These are phyloP conservation scores for Phytophthora pinifolia DNA, from an alignment of 352 stramenopile species.

Conservation along the genomic window DNA sequence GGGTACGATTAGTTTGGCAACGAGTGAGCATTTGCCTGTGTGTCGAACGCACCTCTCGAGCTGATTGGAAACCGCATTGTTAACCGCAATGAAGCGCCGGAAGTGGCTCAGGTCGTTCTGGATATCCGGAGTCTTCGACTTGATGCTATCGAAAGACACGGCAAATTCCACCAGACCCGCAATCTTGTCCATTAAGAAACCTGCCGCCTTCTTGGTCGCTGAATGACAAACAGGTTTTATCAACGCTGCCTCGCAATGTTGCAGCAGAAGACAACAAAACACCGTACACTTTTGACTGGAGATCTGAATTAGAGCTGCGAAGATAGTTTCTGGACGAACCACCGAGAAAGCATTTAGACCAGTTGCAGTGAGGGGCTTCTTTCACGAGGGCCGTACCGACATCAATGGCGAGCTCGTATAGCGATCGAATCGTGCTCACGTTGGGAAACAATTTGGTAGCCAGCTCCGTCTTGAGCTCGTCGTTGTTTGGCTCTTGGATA, in stretches of 20 bases:
- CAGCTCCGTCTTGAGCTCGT: constrained; percentile 36
- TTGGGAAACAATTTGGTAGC: constrained; percentile 43
- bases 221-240: not conserved
- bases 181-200: constrained; percentile 51
- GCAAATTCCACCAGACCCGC: constrained; percentile 55
- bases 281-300: constrained; percentile 47
- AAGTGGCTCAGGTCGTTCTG: constrained; percentile 74
- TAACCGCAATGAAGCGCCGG: constrained; percentile 45
- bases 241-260: too few relatives aligned
- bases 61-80: constrained; percentile 39
- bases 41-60: constrained; percentile 37
- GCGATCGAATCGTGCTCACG: constrained; percentile 32
- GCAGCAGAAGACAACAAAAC: not conserved
- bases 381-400: constrained; percentile 30
- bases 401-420: constrained; percentile 47
- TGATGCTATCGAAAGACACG: constrained; percentile 56
- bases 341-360: constrained; percentile 2
- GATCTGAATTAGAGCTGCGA: constrained; percentile 48
- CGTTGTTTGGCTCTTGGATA: constrained; percentile 37
- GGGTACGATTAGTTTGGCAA: too few relatives aligned
- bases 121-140: constrained; percentile 49
- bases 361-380: not conserved
- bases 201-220: constrained; percentile 43
- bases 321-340: constrained; percentile 36
- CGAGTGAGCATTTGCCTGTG: too few relatives aligned